phyloP scores from a whole-genome alignment of 1,284 basidiomycete genomes.

The Laetiporus sulphureus region DNA sequence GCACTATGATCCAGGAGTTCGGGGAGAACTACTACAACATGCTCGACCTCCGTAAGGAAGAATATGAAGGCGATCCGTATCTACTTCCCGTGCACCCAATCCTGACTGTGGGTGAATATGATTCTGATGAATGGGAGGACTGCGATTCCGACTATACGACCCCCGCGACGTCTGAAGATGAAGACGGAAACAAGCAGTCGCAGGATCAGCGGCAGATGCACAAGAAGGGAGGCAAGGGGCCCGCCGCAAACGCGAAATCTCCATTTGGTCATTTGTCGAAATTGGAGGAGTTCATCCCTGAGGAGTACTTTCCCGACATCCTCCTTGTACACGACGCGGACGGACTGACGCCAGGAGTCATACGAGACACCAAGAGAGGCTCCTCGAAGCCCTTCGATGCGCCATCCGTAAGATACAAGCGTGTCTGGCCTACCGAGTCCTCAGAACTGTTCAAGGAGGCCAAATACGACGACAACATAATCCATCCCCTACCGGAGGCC shows the following conservation, averaged over 20 bases:
- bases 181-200: too few relatives aligned
- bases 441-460: constrained; percentile 5
- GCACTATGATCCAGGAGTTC: constrained; percentile 4
- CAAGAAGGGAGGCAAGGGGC: too few relatives aligned
- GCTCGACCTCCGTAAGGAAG: background rate
- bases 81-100: background rate
- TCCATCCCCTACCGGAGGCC: background rate
- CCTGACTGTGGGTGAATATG: background rate
- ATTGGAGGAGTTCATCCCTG: constrained; percentile 23
- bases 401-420: constrained; percentile 16
- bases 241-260: too few relatives aligned
- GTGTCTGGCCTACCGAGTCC: constrained; percentile 18
- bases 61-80: background rate
- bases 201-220: too few relatives aligned
- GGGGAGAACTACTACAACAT: constrained; percentile 1
- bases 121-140: background rate
- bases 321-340: constrained; percentile 24
- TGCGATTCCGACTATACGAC: background rate
- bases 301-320: constrained; percentile 22
- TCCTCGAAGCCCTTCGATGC: background rate
- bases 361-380: background rate
- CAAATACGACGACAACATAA: background rate
- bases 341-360: background rate
- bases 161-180: background rate
- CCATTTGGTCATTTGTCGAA: constrained; percentile 9